Percentiles rank a stretch among this genome's conserved stretches.
Conservation (phyloP, 2,329 filamentous ascomycete species). For the Aspergillus sp. region DNA sequence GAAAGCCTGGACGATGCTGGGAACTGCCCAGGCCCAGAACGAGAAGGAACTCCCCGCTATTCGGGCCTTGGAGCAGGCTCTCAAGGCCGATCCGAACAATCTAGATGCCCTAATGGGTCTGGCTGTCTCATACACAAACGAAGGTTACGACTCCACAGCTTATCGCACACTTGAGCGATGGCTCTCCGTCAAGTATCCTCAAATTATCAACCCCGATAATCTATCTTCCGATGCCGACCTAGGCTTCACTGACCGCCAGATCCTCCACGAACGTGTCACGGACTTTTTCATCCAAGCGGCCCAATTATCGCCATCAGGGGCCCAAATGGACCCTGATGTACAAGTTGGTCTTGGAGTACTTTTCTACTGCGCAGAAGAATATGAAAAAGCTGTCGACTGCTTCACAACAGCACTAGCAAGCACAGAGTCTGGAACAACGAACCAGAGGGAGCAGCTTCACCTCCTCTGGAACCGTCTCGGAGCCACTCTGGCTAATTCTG, state of each 20-base stretch:
- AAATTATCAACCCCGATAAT: conserved; percentile 70
- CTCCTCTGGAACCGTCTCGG: conserved; percentile 97
- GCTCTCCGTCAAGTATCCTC: conserved; percentile 92
- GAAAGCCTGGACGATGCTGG: conserved; percentile 90
- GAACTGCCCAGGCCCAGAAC: conserved; percentile 92
- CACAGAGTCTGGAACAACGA: conserved; percentile 78
- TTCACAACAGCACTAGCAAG: conserved; percentile 88
- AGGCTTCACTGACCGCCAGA: conserved; percentile 89
- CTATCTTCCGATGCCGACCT: conserved; percentile 77
- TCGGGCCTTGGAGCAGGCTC: conserved; percentile 83
- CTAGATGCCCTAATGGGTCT: conserved; percentile 90
- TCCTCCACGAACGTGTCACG: conserved; percentile 87
- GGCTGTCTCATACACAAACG: conserved; percentile 96
- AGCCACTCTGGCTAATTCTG: conserved; percentile 92
- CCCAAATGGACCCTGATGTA: conserved; percentile 97
- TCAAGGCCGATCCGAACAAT: conserved; percentile 85
- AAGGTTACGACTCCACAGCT: conserved; percentile 95
- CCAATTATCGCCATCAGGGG: conserved; percentile 84
- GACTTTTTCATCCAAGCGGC: conserved; percentile 89
- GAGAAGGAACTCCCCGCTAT: conserved; percentile 98
- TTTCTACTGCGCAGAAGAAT: conserved; percentile 97
- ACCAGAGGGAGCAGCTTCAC: conserved; percentile 83
- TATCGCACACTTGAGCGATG: conserved; percentile 96
- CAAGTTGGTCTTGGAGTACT: conserved; percentile 95
- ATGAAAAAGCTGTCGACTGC: conserved; percentile 98